Evolutionary conservation across 768 basidiomycete genomes (phyloP).

Genomic region (Cystobasidiopsis lactophilus): DNA sequence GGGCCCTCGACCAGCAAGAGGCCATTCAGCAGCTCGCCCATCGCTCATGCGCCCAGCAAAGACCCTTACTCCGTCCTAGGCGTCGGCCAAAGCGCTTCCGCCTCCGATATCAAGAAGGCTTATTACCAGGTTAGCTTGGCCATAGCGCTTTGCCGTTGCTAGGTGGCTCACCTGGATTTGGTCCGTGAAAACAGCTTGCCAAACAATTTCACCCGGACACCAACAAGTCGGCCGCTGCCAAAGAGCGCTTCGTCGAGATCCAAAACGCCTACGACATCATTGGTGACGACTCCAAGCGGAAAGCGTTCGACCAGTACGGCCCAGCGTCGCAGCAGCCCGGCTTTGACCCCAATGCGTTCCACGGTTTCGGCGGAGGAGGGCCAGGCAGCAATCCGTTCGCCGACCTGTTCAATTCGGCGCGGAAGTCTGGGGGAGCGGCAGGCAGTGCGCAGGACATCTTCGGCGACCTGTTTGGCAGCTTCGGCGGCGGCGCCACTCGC

Average conservation of each 20-base stretch:
- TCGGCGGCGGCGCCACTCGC: conserved; percentile 32
- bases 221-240: conserved; percentile 71
- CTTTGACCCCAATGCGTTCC: conserved; percentile 75
- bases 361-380: conserved; percentile 35
- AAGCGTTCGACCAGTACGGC: conserved; percentile 77
- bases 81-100: conserved; percentile 54
- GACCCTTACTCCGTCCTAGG: conserved; percentile 85
- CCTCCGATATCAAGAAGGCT: conserved; percentile 84
- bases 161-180: no score
- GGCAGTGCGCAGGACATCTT: conserved; percentile 28
- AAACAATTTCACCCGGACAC: conserved; percentile 97
- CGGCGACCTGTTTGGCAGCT: conserved; percentile 43
- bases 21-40: no score
- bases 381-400: conserved; percentile 28
- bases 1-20: no score
- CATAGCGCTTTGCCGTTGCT: not conserved
- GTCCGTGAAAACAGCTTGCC: conserved; percentile 46
- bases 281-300: conserved; percentile 83
- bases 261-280: conserved; percentile 91
- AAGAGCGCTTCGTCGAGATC: conserved; percentile 86
- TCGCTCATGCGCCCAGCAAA: conserved; percentile 31
- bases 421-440: not conserved
- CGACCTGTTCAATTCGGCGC: conserved; percentile 27
- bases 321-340: conserved; percentile 77
- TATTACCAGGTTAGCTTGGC: conserved; percentile 62